A percentile compares a stretch with the other conserved stretches of the same genome.
phyloP scores from a whole-genome alignment of 1,284 basidiomycete genomes.

The Ustilago trichophora region DNA sequence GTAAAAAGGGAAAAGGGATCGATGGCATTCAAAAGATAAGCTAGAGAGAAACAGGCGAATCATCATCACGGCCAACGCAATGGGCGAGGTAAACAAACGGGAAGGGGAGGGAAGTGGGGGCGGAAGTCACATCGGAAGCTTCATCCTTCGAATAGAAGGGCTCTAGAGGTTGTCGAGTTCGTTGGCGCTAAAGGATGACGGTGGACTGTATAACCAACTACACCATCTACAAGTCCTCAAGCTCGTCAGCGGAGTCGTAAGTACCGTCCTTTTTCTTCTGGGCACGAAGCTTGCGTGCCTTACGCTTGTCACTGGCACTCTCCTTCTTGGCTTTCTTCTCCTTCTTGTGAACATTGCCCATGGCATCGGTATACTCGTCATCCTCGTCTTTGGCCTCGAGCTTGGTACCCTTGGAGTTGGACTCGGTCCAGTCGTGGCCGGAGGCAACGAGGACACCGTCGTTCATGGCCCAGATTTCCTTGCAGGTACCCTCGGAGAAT shows the following conservation, averaged over 20 bases:
- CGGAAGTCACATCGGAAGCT: no score
- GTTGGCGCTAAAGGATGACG: no score
- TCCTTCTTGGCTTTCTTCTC: constrained; percentile 60
- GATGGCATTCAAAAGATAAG: no score
- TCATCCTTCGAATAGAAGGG: no score
- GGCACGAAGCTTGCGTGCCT: constrained; percentile 56
- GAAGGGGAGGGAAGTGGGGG: no score
- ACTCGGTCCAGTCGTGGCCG: constrained; percentile 87
- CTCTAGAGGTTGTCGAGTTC: no score
- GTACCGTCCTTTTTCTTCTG: constrained; percentile 54
- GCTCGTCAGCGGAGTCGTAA: constrained; percentile 51
- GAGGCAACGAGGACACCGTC: constrained; percentile 59
- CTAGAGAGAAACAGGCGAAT: no score
- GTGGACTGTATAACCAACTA: no score
- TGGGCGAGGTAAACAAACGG: no score
- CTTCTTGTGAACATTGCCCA: constrained; percentile 59
- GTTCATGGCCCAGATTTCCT: constrained; percentile 65
- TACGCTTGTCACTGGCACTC: constrained; percentile 40
- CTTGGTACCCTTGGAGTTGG: constrained; percentile 71
- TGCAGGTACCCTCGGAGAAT: constrained; percentile 64
- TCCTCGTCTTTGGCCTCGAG: constrained; percentile 62
- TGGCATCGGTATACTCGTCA: constrained; percentile 56
- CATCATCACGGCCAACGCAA: no score
- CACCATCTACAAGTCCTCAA: no score
- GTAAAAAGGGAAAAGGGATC: no score